A percentile compares a stretch with the other conserved stretches of the same genome.
Evolutionary conservation across 192 early-diverging fungal species (phyloP).

Genomic region (Diversispora eburnea): DNA sequence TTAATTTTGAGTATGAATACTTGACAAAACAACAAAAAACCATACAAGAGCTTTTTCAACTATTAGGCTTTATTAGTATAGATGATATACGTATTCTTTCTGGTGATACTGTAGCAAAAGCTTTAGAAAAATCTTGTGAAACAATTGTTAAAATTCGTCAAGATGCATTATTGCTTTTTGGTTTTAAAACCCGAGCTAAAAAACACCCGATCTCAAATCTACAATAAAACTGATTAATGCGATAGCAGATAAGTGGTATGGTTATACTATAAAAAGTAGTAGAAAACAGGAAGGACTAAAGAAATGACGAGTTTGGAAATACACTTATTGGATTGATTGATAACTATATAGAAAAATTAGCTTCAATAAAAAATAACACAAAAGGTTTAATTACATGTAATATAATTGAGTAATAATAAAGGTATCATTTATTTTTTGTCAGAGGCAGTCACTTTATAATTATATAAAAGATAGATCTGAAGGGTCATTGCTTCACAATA

Average conservation of each 20-base stretch:
- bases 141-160: constrained; percentile 4
- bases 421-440: too few relatives aligned
- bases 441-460: too few relatives aligned
- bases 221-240: constrained; percentile 15
- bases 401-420: too few relatives aligned
- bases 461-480: too few relatives aligned
- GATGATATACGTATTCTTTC: constrained; percentile 11
- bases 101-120: not conserved
- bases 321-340: constrained; percentile 11
- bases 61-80: constrained; percentile 12
- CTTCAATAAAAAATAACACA: not conserved
- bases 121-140: constrained; percentile 1
- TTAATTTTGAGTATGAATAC: not conserved
- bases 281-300: constrained; percentile 3
- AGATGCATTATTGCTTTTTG: constrained; percentile 12
- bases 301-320: not conserved
- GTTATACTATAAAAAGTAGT: constrained; percentile 21
- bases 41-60: constrained; percentile 18
- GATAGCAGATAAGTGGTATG: not conserved
- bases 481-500: too few relatives aligned
- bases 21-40: constrained; percentile 9
- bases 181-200: constrained; percentile 9
- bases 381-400: constrained; percentile 2
- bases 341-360: not conserved
- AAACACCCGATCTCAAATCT: not conserved